phyloP scores from a whole-genome alignment of 2,329 filamentous ascomycete genomes.

The Pseudonectria buxi region DNA sequence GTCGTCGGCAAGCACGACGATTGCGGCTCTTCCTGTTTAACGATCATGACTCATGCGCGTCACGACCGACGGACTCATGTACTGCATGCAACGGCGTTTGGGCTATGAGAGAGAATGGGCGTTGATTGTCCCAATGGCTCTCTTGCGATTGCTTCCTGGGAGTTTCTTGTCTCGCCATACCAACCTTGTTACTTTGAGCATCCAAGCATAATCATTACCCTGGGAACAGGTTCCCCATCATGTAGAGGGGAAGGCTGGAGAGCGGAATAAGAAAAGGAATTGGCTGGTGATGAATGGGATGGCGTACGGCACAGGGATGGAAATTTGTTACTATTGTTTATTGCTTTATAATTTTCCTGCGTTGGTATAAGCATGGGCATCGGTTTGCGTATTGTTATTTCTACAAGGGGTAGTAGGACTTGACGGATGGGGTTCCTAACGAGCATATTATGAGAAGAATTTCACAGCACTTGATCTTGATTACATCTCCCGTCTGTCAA shows the following conservation, averaged over 20 bases:
- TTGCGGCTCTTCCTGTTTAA: conserved; percentile 24
- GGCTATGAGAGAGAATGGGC: conserved; percentile 13
- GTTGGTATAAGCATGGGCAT: not conserved
- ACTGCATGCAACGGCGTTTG: conserved; percentile 39
- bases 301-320: no score
- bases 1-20: conserved; percentile 9
- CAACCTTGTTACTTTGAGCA: conserved; percentile 9
- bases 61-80: conserved; percentile 34
- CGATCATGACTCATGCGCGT: conserved; percentile 36
- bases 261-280: conserved; percentile 1
- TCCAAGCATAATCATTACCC: conserved; percentile 12
- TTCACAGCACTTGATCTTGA: not conserved
- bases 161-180: conserved; percentile 8
- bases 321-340: not conserved
- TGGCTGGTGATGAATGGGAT: not conserved
- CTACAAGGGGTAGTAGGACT: conserved; percentile 2
- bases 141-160: conserved; percentile 13
- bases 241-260: conserved; percentile 5
- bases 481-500: no score
- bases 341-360: not conserved
- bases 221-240: not conserved
- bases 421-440: conserved; percentile 1
- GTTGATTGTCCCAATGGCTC: conserved; percentile 15
- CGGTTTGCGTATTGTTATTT: conserved; percentile 3
- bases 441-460: no score